Evolutionary conservation across 2,329 filamentous ascomycete genomes (phyloP).

Genomic region (Anthostomella pinea): DNA sequence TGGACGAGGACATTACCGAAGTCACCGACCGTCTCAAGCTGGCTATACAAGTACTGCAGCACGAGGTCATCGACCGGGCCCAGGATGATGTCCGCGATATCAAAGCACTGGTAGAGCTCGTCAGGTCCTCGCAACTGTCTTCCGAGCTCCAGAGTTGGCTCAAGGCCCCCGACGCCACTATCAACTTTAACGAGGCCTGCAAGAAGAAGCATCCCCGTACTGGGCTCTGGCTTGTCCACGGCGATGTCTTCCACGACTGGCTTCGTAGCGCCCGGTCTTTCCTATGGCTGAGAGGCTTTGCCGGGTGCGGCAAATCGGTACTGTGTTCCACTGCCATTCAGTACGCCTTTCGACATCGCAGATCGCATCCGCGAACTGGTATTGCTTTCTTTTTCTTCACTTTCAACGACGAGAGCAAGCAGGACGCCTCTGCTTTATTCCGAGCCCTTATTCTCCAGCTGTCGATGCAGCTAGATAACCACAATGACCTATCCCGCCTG

Average conservation of each 20-base stretch:
- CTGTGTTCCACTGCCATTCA: constrained; percentile 37
- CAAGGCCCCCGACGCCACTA: constrained; percentile 34
- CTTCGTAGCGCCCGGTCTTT: constrained; percentile 28
- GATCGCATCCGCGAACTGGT: constrained; percentile 21
- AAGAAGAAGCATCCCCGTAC: constrained; percentile 33
- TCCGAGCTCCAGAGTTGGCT: too few species aligned
- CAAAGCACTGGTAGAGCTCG: not conserved
- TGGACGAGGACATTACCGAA: not conserved
- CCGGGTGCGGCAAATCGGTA: constrained; percentile 40
- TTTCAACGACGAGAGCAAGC: constrained; percentile 35
- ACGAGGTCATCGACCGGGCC: not conserved
- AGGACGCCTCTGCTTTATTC: constrained; percentile 30
- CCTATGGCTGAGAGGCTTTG: constrained; percentile 38
- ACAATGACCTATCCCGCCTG: constrained; percentile 10
- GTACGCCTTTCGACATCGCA: constrained; percentile 16
- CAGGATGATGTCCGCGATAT: not conserved
- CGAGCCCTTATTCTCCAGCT: constrained; percentile 35
- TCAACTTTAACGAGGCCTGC: constrained; percentile 32
- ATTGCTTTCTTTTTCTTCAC: constrained; percentile 41
- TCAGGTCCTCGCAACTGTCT: not conserved
- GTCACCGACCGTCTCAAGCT: not conserved
- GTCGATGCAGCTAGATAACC: constrained; percentile 22
- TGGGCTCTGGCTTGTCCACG: constrained; percentile 33
- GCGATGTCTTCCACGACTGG: constrained; percentile 20
- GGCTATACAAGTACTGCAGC: not conserved